Evolutionary conservation across 208 protist genomes (phyloP).

Genomic region (Trypanosoma conorhini): DNA sequence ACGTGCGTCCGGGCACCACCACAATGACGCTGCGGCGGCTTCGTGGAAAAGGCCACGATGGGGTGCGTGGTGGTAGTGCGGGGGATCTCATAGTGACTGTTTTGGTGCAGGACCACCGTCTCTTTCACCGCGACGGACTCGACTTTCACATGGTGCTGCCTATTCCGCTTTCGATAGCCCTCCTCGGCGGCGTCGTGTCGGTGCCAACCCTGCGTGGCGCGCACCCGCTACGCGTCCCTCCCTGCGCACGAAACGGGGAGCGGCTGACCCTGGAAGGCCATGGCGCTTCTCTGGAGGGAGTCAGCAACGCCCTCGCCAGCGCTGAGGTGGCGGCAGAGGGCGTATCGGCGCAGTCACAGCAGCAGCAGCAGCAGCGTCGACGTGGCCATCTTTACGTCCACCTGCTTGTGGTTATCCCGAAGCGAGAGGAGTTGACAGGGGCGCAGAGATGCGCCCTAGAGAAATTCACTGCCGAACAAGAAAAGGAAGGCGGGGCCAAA

Average conservation of each 20-base stretch:
- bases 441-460: constrained; percentile 63
- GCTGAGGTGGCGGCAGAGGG: constrained; percentile 3
- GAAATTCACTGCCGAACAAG: background rate
- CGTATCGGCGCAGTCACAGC: background rate
- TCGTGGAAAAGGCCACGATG: constrained; percentile 73
- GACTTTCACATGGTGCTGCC: constrained; percentile 82
- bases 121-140: constrained; percentile 56
- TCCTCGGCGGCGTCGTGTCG: constrained; percentile 74
- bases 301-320: background rate
- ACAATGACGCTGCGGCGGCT: constrained; percentile 43
- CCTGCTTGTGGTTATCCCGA: constrained; percentile 71
- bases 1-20: constrained; percentile 39
- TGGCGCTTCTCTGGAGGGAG: constrained; percentile 28
- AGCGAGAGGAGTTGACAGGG: constrained; percentile 50
- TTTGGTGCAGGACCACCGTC: constrained; percentile 67
- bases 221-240: constrained; percentile 53
- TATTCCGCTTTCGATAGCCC: constrained; percentile 66
- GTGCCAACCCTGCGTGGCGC: constrained; percentile 50
- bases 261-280: constrained; percentile 42
- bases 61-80: constrained; percentile 68
- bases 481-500: background rate
- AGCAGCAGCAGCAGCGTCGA: constrained; percentile 9
- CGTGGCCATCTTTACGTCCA: constrained; percentile 49
- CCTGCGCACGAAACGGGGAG: constrained; percentile 77
- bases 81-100: constrained; percentile 80